A percentile compares a stretch with the other conserved stretches of the same genome.
Conservation (phyloP, 2,329 filamentous ascomycete genomes). For the Nemania diffusa region DNA sequence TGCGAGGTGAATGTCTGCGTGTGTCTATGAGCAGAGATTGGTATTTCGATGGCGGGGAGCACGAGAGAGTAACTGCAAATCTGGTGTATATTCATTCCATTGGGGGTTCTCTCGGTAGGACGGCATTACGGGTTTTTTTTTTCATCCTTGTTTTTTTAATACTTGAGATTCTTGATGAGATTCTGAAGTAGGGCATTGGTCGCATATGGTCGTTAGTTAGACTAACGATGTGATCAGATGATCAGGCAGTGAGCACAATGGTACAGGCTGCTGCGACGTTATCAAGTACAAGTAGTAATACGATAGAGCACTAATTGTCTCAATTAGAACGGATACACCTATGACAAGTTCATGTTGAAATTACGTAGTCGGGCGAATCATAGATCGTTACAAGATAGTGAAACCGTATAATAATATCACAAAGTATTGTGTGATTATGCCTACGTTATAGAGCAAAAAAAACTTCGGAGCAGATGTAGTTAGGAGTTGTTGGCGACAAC, state of each 20-base stretch:
- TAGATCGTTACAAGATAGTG: neutral
- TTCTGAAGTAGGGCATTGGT: slow-evolving; percentile 40
- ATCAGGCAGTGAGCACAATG: slow-evolving; percentile 32
- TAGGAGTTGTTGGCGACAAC: too few species aligned
- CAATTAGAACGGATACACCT: slow-evolving; percentile 25
- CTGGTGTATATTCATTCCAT: slow-evolving; percentile 47
- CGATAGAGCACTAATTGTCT: slow-evolving; percentile 43
- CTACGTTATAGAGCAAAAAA: too few species aligned
- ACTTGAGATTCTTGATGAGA: slow-evolving; percentile 42
- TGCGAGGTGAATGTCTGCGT: neutral
- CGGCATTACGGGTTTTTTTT: slow-evolving; percentile 39
- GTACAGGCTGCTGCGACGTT: slow-evolving; percentile 41
- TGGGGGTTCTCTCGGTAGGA: slow-evolving; percentile 44
- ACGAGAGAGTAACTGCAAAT: slow-evolving; percentile 33
- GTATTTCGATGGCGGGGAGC: slow-evolving; percentile 21
- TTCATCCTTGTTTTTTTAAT: slow-evolving; percentile 46
- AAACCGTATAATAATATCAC: neutral
- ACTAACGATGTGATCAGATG: slow-evolving; percentile 34
- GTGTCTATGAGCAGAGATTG: slow-evolving; percentile 26
- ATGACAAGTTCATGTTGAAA: neutral
- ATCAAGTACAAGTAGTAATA: slow-evolving; percentile 44
- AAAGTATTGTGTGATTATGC: too few species aligned
- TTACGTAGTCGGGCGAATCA: neutral
- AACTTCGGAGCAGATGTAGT: too few species aligned
- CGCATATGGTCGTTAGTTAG: slow-evolving; percentile 39